Evolutionary conservation across 306 rosid genomes (phyloP).

Genomic region (Malus sieversii): DNA sequence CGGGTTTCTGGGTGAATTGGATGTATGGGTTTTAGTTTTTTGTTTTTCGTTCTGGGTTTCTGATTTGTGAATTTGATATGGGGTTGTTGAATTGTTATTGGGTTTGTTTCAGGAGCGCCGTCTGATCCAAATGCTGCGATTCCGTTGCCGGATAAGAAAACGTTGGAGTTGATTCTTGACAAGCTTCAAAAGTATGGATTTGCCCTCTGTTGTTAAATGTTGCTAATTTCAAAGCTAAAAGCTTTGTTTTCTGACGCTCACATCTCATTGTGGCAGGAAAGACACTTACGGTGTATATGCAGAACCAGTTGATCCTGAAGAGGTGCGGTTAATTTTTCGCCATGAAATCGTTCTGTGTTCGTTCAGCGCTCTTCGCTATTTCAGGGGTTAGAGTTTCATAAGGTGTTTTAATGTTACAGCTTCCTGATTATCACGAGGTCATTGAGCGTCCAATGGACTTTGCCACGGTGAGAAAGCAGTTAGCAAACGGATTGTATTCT

Average conservation of each 20-base stretch:
- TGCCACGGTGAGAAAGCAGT: slow-evolving; percentile 77
- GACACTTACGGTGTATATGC: slow-evolving; percentile 94
- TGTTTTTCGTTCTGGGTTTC: background rate
- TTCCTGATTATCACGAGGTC: slow-evolving; percentile 92
- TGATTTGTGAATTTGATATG: background rate
- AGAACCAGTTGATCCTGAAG: slow-evolving; percentile 98
- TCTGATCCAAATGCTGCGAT: slow-evolving; percentile 34
- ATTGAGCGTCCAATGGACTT: slow-evolving; percentile 97
- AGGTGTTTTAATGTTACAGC: slow-evolving; percentile 45
- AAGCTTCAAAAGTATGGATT: slow-evolving; percentile 85
- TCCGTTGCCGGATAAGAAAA: slow-evolving; percentile 83
- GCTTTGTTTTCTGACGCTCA: slow-evolving; percentile 9
- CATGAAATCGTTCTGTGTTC: background rate
- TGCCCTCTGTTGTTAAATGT: background rate
- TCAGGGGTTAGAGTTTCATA: slow-evolving; percentile 9
- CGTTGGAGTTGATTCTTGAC: slow-evolving; percentile 82
- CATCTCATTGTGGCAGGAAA: slow-evolving; percentile 66
- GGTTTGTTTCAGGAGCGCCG: slow-evolving; percentile 60
- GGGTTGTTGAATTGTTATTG: slow-evolving; percentile 13
- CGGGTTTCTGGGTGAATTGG: background rate
- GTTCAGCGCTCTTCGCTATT: slow-evolving; percentile 11
- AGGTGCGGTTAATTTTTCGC: slow-evolving; percentile 36
- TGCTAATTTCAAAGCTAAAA: background rate
- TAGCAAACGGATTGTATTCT: slow-evolving; percentile 66
- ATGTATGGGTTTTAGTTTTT: background rate